Percentiles rank a stretch among this genome's conserved stretches.
Conservation (phyloP, 768 basidiomycete genomes). For the Cystoderma amianthinum region DNA sequence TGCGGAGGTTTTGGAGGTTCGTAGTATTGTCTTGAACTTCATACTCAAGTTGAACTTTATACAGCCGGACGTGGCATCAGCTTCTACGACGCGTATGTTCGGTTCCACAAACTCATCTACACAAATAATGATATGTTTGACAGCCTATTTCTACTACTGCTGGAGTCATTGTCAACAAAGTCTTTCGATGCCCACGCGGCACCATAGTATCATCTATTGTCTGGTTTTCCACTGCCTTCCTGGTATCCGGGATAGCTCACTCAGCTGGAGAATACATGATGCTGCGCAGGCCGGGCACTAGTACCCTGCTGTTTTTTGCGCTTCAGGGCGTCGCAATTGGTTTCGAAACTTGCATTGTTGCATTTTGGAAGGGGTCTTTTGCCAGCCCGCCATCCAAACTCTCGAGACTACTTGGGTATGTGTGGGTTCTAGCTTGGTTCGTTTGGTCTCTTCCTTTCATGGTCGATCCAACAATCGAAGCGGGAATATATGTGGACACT, state of each 20-base stretch:
- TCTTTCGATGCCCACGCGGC: background rate
- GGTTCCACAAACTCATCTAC: no score
- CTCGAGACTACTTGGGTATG: conserved; percentile 13
- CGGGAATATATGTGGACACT: conserved; percentile 9
- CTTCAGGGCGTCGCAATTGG: background rate
- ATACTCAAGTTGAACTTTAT: background rate
- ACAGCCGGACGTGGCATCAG: conserved; percentile 18
- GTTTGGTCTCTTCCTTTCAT: conserved; percentile 16
- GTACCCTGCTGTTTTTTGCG: background rate
- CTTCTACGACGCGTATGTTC: conserved; percentile 12
- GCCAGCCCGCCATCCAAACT: no score
- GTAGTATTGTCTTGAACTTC: no score
- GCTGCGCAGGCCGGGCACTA: background rate
- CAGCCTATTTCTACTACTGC: background rate
- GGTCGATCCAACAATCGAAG: conserved; percentile 13
- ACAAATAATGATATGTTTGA: no score
- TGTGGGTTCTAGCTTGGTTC: conserved; percentile 18
- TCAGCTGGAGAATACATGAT: background rate
- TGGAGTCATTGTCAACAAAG: background rate
- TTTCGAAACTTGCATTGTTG: no score
- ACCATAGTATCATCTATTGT: background rate
- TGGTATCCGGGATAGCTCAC: background rate
- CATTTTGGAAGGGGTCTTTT: no score
- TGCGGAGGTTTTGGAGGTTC: conserved; percentile 24
- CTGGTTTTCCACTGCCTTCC: background rate